Evolutionary conservation across 2,329 filamentous ascomycete species (phyloP).

Genomic region (Penicillium expansum): DNA sequence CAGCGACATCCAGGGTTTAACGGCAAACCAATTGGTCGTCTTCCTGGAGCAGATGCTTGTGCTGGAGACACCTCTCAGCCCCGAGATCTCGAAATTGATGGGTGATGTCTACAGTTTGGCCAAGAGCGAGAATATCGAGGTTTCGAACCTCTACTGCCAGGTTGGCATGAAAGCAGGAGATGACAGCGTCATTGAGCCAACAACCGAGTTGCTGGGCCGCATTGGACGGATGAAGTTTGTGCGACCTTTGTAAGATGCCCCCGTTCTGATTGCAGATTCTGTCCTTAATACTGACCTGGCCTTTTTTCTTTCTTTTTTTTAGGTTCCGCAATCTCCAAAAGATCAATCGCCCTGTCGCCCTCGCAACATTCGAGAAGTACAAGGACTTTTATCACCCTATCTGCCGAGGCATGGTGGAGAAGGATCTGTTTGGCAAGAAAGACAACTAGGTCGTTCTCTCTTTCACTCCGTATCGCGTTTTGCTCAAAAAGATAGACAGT

Average conservation of each 20-base stretch:
- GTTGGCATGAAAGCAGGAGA: slow-evolving; percentile 76
- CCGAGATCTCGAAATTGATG: slow-evolving; percentile 67
- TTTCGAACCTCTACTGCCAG: slow-evolving; percentile 75
- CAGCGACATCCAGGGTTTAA: slow-evolving; percentile 70
- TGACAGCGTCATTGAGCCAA: slow-evolving; percentile 64
- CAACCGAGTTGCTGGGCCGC: slow-evolving; percentile 70
- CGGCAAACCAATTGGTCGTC: slow-evolving; percentile 84
- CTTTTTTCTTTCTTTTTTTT: background rate
- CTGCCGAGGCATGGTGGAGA: slow-evolving; percentile 79
- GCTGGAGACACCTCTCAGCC: slow-evolving; percentile 61
- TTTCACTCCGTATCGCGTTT: background rate
- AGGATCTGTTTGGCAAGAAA: slow-evolving; percentile 63
- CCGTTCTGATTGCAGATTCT: background rate
- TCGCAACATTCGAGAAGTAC: slow-evolving; percentile 81
- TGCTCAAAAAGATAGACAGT: background rate
- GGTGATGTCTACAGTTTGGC: slow-evolving; percentile 71
- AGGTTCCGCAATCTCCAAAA: slow-evolving; percentile 67
- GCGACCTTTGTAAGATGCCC: slow-evolving; percentile 63
- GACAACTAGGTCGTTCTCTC: slow-evolving; percentile 10
- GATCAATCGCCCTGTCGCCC: slow-evolving; percentile 70
- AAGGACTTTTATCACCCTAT: slow-evolving; percentile 95
- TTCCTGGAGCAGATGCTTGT: slow-evolving; percentile 79
- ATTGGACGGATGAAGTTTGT: slow-evolving; percentile 99
- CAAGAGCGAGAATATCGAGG: slow-evolving; percentile 79
- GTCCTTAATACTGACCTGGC: slow-evolving; percentile 12